Percentiles rank a stretch among this genome's conserved stretches.
phyloP scores from a whole-genome alignment of 768 basidiomycete genomes.

The Podaxis mareebaensis region DNA sequence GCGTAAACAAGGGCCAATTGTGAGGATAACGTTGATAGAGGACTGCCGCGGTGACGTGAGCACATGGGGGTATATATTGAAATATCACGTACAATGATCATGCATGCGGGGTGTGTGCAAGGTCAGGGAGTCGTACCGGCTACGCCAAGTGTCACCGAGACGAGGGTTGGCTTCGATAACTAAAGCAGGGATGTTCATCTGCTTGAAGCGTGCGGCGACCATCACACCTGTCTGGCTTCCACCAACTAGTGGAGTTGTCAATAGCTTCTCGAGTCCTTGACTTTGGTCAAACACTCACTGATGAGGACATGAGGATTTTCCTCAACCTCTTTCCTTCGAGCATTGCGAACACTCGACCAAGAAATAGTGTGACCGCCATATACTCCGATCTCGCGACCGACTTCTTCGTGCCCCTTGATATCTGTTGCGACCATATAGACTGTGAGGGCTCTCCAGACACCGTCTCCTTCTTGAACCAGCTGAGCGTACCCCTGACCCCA shows the following conservation, averaged over 20 bases:
- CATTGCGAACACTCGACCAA: background rate
- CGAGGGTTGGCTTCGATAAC: constrained; percentile 9
- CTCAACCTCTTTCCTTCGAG: constrained; percentile 6
- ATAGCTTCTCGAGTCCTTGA: background rate
- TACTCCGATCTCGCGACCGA: background rate
- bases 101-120: constrained; percentile 10
- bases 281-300: background rate
- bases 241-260: background rate
- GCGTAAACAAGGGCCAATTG: constrained; percentile 5
- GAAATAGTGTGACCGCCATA: constrained; percentile 8
- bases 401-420: constrained; percentile 15
- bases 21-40: constrained; percentile 9
- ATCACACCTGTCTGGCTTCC: constrained; percentile 3
- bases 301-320: constrained; percentile 7
- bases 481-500: constrained; percentile 12
- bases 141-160: constrained; percentile 10
- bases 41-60: background rate
- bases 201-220: constrained; percentile 12
- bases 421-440: constrained; percentile 4
- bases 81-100: constrained; percentile 7
- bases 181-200: constrained; percentile 11
- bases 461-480: constrained; percentile 1
- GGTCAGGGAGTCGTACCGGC: constrained; percentile 8
- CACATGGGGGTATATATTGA: background rate
- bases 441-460: constrained; percentile 8